Evolutionary conservation across 2,329 filamentous ascomycete species (phyloP).

Genomic region (Scolecobasidium constrictum): DNA sequence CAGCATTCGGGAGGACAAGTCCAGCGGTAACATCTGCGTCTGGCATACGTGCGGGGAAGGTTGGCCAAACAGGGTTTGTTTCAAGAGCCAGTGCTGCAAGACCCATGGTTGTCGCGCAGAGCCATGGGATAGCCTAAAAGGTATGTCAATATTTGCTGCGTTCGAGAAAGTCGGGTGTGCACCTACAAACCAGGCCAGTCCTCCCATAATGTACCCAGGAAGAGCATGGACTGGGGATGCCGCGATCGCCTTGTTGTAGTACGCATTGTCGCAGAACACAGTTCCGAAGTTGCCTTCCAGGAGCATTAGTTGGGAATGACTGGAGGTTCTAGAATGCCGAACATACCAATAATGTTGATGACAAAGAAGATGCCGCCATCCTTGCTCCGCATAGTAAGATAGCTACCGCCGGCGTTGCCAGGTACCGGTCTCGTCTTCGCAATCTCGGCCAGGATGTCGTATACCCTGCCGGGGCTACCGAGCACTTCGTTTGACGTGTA

Average conservation of each 20-base stretch:
- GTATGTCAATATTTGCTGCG: too few species aligned
- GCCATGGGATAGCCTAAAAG: slow-evolving; percentile 31
- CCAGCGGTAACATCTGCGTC: slow-evolving; percentile 18
- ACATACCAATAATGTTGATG: slow-evolving; percentile 40
- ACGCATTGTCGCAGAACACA: slow-evolving; percentile 34
- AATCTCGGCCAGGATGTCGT: slow-evolving; percentile 63
- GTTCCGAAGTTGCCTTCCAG: slow-evolving; percentile 16
- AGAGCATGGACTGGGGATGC: slow-evolving; percentile 26
- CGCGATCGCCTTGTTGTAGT: slow-evolving; percentile 36
- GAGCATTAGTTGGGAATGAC: background rate
- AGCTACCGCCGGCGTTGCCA: slow-evolving; percentile 71
- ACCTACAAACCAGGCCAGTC: too few species aligned
- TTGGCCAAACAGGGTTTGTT: slow-evolving; percentile 29
- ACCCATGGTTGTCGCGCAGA: slow-evolving; percentile 35
- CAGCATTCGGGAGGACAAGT: slow-evolving; percentile 20
- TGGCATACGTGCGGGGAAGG: slow-evolving; percentile 22
- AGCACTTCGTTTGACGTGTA: slow-evolving; percentile 64
- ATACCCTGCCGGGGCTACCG: slow-evolving; percentile 67
- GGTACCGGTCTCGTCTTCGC: slow-evolving; percentile 51
- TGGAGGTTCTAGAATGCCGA: background rate
- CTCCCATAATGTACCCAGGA: slow-evolving; percentile 22
- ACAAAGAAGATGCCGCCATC: slow-evolving; percentile 84
- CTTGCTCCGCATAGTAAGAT: slow-evolving; percentile 73
- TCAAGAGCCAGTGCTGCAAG: slow-evolving; percentile 34
- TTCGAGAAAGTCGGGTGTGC: too few species aligned